phyloP scores from a whole-genome alignment of 2,329 filamentous ascomycete species.

The Claviceps capensis region DNA sequence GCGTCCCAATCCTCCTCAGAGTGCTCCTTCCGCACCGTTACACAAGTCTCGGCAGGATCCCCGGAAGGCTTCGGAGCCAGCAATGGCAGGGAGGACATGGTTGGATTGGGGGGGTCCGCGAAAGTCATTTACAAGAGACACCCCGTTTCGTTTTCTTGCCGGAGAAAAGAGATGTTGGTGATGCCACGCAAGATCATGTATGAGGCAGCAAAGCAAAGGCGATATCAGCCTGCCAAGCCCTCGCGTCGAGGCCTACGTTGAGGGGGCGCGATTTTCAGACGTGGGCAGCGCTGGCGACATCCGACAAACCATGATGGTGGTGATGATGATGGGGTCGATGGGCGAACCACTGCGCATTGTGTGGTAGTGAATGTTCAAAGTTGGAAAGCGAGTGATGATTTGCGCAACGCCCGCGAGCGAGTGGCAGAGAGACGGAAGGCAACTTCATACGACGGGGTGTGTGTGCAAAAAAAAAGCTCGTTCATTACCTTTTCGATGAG shows the following conservation, averaged over 20 bases:
- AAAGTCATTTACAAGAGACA: too few species aligned
- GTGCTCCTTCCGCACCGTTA: constrained; percentile 20
- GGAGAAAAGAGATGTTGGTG: not conserved
- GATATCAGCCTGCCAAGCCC: not conserved
- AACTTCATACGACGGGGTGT: not conserved
- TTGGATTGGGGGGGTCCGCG: too few species aligned
- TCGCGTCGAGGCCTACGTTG: not conserved
- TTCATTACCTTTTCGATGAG: not conserved
- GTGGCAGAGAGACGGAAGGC: not conserved
- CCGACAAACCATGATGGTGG: not conserved
- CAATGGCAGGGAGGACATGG: constrained; percentile 15
- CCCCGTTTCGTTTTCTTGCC: not conserved
- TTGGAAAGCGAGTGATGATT: too few species aligned
- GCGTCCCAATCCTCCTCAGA: constrained; percentile 22
- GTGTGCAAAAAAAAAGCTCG: not conserved
- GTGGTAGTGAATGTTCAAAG: not conserved
- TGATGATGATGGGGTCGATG: not conserved
- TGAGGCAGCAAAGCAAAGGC: not conserved
- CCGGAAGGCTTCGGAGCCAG: constrained; percentile 21
- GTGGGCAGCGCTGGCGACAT: not conserved
- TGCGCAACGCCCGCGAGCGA: not conserved
- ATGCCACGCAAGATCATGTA: not conserved
- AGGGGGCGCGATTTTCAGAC: not conserved
- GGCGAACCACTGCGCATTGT: not conserved
- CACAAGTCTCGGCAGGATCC: constrained; percentile 10